Base-by-base conservation (phyloP, 1,139 yeast genomes). In the Blastobotrys apis region DNA sequence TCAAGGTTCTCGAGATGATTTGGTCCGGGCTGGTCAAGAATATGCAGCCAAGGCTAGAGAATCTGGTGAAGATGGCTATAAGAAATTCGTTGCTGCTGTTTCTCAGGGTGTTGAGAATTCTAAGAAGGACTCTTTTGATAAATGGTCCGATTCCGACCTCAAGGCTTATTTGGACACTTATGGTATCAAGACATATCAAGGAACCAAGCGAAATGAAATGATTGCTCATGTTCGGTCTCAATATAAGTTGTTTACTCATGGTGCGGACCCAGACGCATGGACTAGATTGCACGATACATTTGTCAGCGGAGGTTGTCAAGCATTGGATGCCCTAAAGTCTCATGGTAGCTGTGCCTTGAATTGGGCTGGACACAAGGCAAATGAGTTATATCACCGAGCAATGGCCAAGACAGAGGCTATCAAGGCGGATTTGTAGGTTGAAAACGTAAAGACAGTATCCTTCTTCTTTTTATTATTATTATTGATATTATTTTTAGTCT, bases 101-200 rank as follows among this genome's bases (percentile, higher is more conserved):
- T 54, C 54, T 35, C 52, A 49, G 35, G 57, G 55, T 43, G 53
- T 50, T 45, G 54, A 50, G 22, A 38, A 52, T 13, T 63, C 57
- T 26, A 63, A 65, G 38, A 67, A 67, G 36, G 64, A 70, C 9
- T 58, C 66, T 35, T 73, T 76, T 53, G 69, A 71, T 38, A 63
- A 71, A 29, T 80, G 82, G 80, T 66, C 78, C 19, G 71, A 70
- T 33, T 70, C 73, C 26, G 86, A 81, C 52, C 64, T 81, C 53
- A 71, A 65, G 53, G 67, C 70, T 25, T 81, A 79, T 60, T 62
- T 81, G 44, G 65, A 68, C 35, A 68, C 75, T 6, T 79, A 72
- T 58, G 84, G 84, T 5, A 64, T 72, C 44, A 63, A 66, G 35
- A 53, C 64, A 41, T 61, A 72, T 31, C 62, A 64, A 22, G 61